Base-by-base conservation (phyloP, 306 rosid species). In the Sophora flavescens region DNA sequence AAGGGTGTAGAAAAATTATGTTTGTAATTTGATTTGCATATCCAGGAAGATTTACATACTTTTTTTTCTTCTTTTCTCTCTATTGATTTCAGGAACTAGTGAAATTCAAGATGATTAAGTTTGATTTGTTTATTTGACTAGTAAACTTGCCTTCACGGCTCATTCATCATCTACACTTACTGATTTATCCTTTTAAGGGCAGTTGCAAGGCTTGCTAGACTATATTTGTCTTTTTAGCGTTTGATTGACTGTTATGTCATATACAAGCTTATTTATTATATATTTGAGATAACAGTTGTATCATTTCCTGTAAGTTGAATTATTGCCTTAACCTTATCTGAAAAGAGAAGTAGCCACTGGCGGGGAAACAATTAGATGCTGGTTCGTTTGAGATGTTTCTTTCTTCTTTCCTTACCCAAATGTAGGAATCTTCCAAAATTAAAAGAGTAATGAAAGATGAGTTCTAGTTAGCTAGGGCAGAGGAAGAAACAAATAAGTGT, bases 31-130 rank as follows among this genome's bases (percentile, higher is more conserved):
- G 52, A 60, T 50, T 51, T n/a, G n/a, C 41, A 39, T 10, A 12
- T 32, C 8, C 42, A 14, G 13, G 35, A 51, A 8, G 64, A n/a
- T 12, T 63, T 70, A 38, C n/a, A 7, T 3, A n/a, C 9, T 9
- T 17, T 51, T 2, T 63, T 11, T 8, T 6, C 6, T 18, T 28
- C 39, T 8, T 15, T 63, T 10, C 30, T 13, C 4, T 36, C 28
- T 9, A 9, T 57, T 45, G 33, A 12, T 56, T 72, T 54, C 83
- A 80, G 83, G 79, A 80, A 44, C 45, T 14, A 0, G n/a, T 45
- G 51, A 44, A 72, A 72, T 56, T 18, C 53, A 57, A 56, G 79
- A 56, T 56, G 79, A 51, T 63, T 22, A 12, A 28, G 42, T 82
- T 78, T 77, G 70, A 28, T 64, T 39, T 52, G 53, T 64, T 39